Base-by-base conservation (phyloP, 164 flowering plant species). In the Piper betle region DNA sequence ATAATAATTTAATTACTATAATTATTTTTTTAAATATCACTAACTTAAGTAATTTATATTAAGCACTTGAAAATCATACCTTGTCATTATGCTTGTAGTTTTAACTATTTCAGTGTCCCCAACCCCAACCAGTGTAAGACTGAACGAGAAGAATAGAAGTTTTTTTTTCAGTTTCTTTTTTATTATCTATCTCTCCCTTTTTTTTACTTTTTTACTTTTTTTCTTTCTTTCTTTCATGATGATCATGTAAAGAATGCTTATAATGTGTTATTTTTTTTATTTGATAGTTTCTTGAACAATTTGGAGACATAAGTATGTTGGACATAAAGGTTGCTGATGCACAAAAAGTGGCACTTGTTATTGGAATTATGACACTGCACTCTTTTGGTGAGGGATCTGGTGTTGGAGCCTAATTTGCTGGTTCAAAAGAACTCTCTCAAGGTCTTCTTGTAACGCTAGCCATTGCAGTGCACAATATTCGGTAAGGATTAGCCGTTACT, bases 351-450 rank as follows among this genome's bases (percentile, higher is more conserved):
- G 81, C 90, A 69, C 97, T 93, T 77, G 97, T 93, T 50, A 75
- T 93, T 72, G 99, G 97, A 52, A 93, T 93, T 61, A 93, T 93
- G 99, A 93, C 99, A 50, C 95, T 93, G 68, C 97, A 93, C 81
- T 91, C 99, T 60, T 93, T 90, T 78, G 99, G 99, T 17, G 99
- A 90, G 78, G 99, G 99, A 17, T 88, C 99, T 48, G 99, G 99
- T 63, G 99, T 93, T 70, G 99, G 99, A 54, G 99, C 90, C 55
- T 93, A 97, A 39, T 90, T 93, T 82, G 99, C 99, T 66, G 99
- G 99, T 39, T 81, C 99, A n/a, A 88, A 88, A 74, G 99, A 97
- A 59, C 81, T 93, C 62, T 70, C 96, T 67, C 99, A 93, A 72
- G 99, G 97, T 39, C 82, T 90, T 54, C 64, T 93, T 71, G 91